Conservation (phyloP, 2,329 filamentous ascomycete genomes). For the Davidsoniella neocaledoniae region DNA sequence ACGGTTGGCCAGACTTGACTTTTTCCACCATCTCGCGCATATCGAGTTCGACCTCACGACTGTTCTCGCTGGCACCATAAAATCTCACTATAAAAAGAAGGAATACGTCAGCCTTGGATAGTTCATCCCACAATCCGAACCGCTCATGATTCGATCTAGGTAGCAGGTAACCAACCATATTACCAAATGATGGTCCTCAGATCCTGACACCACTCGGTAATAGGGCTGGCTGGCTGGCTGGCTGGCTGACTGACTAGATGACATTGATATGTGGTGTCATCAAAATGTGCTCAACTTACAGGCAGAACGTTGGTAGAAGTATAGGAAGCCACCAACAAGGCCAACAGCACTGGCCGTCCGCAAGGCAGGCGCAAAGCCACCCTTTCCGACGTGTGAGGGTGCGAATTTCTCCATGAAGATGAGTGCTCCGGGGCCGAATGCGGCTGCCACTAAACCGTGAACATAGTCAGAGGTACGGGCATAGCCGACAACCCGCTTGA, state of each 20-base stretch:
- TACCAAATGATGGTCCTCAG: neutral
- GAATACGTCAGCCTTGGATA: neutral
- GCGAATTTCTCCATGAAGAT: conserved; percentile 67
- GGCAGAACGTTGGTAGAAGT: conserved; percentile 69
- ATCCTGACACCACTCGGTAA: neutral
- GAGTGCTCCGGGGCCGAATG: conserved; percentile 58
- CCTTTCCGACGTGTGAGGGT: conserved; percentile 69
- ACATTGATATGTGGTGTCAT: neutral
- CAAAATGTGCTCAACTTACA: conserved; percentile 37
- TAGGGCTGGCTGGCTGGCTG: neutral
- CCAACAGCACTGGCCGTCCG: conserved; percentile 60
- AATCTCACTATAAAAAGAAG: conserved; percentile 55
- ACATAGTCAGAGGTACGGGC: conserved; percentile 72
- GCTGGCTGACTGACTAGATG: neutral
- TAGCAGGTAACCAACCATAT: neutral
- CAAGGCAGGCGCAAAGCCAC: conserved; percentile 70
- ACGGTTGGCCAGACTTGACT: conserved; percentile 77
- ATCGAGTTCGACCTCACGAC: conserved; percentile 82
- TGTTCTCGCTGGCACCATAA: conserved; percentile 87
- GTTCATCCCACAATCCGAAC: neutral
- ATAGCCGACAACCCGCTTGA: conserved; percentile 79
- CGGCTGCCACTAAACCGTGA: conserved; percentile 48
- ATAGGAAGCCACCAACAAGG: conserved; percentile 60
- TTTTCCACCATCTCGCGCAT: conserved; percentile 97
- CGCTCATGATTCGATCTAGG: no score